These are phyloP conservation scores for Xylaria sp. DNA, from an alignment of 2,329 filamentous ascomycete genomes.

Conservation along the genomic window DNA sequence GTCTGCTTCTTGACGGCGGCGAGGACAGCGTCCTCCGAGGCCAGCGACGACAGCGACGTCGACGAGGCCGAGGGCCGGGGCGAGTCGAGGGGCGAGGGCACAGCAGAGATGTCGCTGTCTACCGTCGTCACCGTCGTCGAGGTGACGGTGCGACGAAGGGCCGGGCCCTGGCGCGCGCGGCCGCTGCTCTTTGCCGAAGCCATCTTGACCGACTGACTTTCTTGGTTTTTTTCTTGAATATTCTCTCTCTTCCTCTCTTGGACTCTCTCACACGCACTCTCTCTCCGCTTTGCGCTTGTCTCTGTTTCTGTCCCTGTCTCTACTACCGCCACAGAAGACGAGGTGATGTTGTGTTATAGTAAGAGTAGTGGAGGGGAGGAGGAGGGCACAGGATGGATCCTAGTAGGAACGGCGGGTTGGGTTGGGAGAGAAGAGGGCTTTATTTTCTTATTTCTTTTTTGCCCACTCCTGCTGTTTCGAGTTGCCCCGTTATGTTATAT, in stretches of 20 bases:
- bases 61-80: constrained; percentile 77
- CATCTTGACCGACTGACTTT: constrained; percentile 52
- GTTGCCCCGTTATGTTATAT: constrained; percentile 1
- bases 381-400: neutral
- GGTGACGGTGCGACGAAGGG: constrained; percentile 61
- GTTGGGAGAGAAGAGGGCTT: neutral
- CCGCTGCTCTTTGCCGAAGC: constrained; percentile 58
- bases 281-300: neutral
- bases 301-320: constrained; percentile 3
- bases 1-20: constrained; percentile 46
- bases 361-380: neutral
- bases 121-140: constrained; percentile 51
- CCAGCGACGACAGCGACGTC: constrained; percentile 91
- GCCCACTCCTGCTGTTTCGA: neutral
- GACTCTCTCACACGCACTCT: neutral
- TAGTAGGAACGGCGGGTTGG: neutral
- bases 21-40: constrained; percentile 67
- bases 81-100: constrained; percentile 68
- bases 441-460: neutral
- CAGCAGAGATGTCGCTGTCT: constrained; percentile 62
- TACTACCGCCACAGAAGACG: neutral
- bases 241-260: neutral
- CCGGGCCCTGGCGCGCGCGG: constrained; percentile 56
- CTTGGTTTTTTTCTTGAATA: neutral
- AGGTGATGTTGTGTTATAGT: neutral